Conservation (phyloP, 805 yeast species). For the Trichomonascus vanleenenianus region DNA sequence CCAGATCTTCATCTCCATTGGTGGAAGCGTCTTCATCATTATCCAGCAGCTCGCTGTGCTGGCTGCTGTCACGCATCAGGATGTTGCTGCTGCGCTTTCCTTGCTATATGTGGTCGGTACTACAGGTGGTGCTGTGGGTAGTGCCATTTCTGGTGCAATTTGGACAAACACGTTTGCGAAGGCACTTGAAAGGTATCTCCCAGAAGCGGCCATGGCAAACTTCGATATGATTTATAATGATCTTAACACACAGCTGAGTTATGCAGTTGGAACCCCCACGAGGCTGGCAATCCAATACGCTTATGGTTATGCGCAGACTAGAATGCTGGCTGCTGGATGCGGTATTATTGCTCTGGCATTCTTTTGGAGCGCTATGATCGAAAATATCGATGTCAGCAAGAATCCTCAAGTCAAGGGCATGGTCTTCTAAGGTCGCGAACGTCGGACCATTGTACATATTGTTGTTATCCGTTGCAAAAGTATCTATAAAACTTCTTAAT, state of each 20-base stretch:
- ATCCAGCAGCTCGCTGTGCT: slow-evolving; percentile 46
- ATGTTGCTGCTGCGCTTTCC: slow-evolving; percentile 48
- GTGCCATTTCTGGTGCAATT: slow-evolving; percentile 51
- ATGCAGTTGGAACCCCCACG: slow-evolving; percentile 9
- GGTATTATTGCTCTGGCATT: slow-evolving; percentile 4
- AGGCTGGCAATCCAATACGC: slow-evolving; percentile 14
- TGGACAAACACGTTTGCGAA: slow-evolving; percentile 39
- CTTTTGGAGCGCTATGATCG: slow-evolving; percentile 5
- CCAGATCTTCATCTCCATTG: slow-evolving; percentile 52
- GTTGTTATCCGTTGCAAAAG: slow-evolving; percentile 29
- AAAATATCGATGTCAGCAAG: slow-evolving; percentile 9
- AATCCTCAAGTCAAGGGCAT: slow-evolving; percentile 6
- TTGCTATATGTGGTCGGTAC: slow-evolving; percentile 43
- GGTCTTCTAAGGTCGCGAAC: slow-evolving; percentile 7
- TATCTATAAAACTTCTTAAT: too few relatives aligned
- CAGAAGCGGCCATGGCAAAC: slow-evolving; percentile 17
- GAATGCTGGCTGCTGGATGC: slow-evolving; percentile 12
- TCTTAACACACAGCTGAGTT: slow-evolving; percentile 7
- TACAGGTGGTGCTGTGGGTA: slow-evolving; percentile 53
- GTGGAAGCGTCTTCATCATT: slow-evolving; percentile 56
- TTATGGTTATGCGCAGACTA: slow-evolving; percentile 15
- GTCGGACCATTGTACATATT: slow-evolving; percentile 26
- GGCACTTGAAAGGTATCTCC: slow-evolving; percentile 22
- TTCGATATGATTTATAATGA: slow-evolving; percentile 12
- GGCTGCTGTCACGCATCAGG: slow-evolving; percentile 46